Base-by-base conservation (phyloP, 345 rosid genomes). In the Camelina neglecta region DNA sequence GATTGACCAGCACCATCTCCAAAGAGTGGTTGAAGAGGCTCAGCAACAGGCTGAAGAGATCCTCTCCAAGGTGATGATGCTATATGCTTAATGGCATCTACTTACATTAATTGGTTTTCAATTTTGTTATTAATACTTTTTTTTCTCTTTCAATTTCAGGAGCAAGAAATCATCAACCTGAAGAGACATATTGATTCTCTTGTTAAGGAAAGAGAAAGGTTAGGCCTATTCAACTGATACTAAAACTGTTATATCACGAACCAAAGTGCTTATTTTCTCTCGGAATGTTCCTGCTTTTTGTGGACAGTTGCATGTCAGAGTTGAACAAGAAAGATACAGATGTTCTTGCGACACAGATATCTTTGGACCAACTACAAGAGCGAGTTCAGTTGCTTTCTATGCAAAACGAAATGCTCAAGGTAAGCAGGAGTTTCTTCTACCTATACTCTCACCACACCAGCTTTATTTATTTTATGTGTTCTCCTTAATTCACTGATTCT, bases 401-500 rank as follows among this genome's bases (percentile, higher is more conserved):
- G 57, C 96, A 94, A 80, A 90, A 94, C 71, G 90, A 87, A 80
- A 84, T 94, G 93, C 72, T 91, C 61, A 91, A 94, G 89, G 97
- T 81, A 44, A 76, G 50, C 49, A 48, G 11, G 21, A 63, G 73
- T 73, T 68, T 50, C 23, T 36, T 67, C 60, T 39, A 65, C 49
- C 13, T 51, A 8, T 18, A 38, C 15, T 71, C 48, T 53, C 26
- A 15, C 49, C 20, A 20, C 73, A 20, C 73, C 57, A 45, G 26
- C 29, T 56, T 35, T 29, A 41, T 13, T 57, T 42, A 23, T 23
- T 56, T 11, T 45, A 21, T 47, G 45, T 55, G 54, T 35, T 60
- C 4, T 20, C 31, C 47, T 48, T 20, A 13, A 45, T 13, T 38
- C 24, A 10, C 62, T 45, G 38, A 57, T 62, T 58, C 41, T 38